phyloP scores from a whole-genome alignment of 2,329 filamentous ascomycete genomes.

The Fusarium compactum region DNA sequence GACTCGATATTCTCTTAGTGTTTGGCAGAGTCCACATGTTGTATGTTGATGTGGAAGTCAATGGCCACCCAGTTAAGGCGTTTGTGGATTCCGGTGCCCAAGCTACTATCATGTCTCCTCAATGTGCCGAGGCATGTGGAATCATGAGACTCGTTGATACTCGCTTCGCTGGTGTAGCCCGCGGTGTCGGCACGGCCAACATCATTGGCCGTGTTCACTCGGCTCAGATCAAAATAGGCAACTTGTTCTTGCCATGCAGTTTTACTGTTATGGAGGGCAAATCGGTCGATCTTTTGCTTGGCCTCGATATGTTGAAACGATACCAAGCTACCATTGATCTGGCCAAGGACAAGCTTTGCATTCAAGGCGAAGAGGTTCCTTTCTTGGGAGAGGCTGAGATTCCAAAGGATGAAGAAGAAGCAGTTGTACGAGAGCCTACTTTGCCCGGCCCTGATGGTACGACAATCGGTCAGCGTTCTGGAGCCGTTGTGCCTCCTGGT shows the following conservation, averaged over 20 bases:
- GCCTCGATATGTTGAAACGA: conserved; percentile 95
- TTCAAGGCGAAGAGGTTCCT: conserved; percentile 87
- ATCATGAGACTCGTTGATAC: conserved; percentile 97
- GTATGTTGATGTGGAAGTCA: conserved; percentile 96
- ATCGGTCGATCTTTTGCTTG: conserved; percentile 90
- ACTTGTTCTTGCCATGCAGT: conserved; percentile 87
- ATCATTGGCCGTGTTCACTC: conserved; percentile 97
- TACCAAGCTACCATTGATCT: conserved; percentile 95
- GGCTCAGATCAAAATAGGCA: conserved; percentile 93
- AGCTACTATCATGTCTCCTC: conserved; percentile 98
- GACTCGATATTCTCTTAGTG: conserved; percentile 63
- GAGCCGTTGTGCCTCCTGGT: conserved; percentile 69
- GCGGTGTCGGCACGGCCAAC: conserved; percentile 91
- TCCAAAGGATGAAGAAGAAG: conserved; percentile 84
- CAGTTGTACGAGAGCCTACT: conserved; percentile 81
- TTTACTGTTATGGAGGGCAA: conserved; percentile 99
- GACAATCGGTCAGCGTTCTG: conserved; percentile 84
- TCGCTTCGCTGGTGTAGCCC: conserved; percentile 90
- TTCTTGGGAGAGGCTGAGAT: conserved; percentile 96
- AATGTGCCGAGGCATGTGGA: conserved; percentile 89
- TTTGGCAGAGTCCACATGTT: conserved; percentile 97
- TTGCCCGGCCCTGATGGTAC: conserved; percentile 90
- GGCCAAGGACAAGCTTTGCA: conserved; percentile 83
- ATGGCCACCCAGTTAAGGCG: conserved; percentile 90
- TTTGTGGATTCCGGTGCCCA: conserved; percentile 98